Conservation (phyloP, 1,139 yeast genomes). For the Diutina sp. region DNA sequence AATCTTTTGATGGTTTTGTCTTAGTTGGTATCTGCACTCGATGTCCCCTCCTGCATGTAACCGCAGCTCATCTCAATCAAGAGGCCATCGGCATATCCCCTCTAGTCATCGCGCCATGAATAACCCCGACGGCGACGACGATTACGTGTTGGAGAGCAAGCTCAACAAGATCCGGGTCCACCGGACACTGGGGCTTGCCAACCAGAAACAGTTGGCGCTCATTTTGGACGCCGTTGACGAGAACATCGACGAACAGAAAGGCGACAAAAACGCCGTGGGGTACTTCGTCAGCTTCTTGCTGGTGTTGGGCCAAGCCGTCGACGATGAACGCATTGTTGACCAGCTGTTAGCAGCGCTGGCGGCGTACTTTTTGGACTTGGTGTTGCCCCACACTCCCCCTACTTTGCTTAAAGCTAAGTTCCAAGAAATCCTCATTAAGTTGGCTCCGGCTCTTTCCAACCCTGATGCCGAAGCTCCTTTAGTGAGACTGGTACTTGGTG, state of each 20-base stretch:
- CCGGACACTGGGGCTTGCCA: slow-evolving; percentile 60
- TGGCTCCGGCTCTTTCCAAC: slow-evolving; percentile 70
- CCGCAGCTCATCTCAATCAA: not conserved
- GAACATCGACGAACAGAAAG: slow-evolving; percentile 61
- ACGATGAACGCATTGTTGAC: slow-evolving; percentile 42
- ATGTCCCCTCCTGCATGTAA: not conserved
- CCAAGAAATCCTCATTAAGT: slow-evolving; percentile 59
- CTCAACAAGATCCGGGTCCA: slow-evolving; percentile 43
- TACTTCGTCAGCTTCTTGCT: slow-evolving; percentile 79
- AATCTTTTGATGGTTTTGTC: not conserved
- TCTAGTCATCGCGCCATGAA: not conserved
- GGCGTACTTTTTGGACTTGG: slow-evolving; percentile 69
- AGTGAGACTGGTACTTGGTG: slow-evolving; percentile 73
- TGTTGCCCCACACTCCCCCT: slow-evolving; percentile 65
- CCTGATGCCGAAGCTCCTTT: slow-evolving; percentile 74
- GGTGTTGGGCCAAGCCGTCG: slow-evolving; percentile 63
- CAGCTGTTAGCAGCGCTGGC: slow-evolving; percentile 57
- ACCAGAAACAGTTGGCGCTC: slow-evolving; percentile 64
- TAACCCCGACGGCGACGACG: slow-evolving; percentile 1
- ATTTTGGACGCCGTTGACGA: slow-evolving; percentile 86
- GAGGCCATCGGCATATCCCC: not conserved
- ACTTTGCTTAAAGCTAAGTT: slow-evolving; percentile 60
- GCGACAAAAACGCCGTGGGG: slow-evolving; percentile 49
- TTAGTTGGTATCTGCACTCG: not conserved
- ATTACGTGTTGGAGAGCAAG: not conserved